Base-by-base conservation (phyloP, 2,329 filamentous ascomycete species). In the Conoideocrella luteorostrata region DNA sequence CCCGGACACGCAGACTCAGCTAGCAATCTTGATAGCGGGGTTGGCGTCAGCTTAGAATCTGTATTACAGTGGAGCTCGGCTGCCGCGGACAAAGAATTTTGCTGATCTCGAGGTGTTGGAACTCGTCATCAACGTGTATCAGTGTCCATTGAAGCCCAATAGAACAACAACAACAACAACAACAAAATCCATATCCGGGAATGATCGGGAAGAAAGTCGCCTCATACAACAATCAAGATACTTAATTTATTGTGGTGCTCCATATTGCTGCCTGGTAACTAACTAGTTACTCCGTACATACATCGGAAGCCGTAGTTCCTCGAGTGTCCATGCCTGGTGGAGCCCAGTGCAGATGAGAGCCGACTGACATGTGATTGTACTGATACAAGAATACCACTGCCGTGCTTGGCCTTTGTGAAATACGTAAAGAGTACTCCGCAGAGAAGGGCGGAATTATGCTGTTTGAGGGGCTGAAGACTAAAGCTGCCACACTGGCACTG, bases 361-460 rank as follows among this genome's bases (percentile, higher is more conserved):
- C 28, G 22, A 22, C 24, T 45, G 37, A 30, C 43, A 41, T 45
- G 43, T 41, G 43, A 45, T 37, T 37, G n/a, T 37, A n/a, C 12
- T 20, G 32, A 22, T 35, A 24, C 28, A 41, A 32, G 20, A 21
- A 23, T 41, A 17, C 18, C 11, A n/a, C n/a, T n/a, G n/a, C n/a
- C n/a, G n/a, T n/a, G n/a, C n/a, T n/a, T n/a, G n/a, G n/a, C n/a
- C n/a, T n/a, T n/a, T n/a, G n/a, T n/a, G n/a, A n/a, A n/a, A n/a
- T n/a, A n/a, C n/a, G n/a, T n/a, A n/a, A n/a, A n/a, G n/a, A n/a
- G n/a, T n/a, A n/a, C n/a, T n/a, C n/a, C n/a, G n/a, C n/a, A n/a
- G n/a, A n/a, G n/a, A n/a, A 11, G 11, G 20, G 9, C 7, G 34
- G 32, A 11, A 17, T 12, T 22, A 34, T 17, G 13, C 15, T 18